These are phyloP conservation scores for Linum usitatissimum DNA, from an alignment of 345 rosid genomes.

Conservation along the genomic window DNA sequence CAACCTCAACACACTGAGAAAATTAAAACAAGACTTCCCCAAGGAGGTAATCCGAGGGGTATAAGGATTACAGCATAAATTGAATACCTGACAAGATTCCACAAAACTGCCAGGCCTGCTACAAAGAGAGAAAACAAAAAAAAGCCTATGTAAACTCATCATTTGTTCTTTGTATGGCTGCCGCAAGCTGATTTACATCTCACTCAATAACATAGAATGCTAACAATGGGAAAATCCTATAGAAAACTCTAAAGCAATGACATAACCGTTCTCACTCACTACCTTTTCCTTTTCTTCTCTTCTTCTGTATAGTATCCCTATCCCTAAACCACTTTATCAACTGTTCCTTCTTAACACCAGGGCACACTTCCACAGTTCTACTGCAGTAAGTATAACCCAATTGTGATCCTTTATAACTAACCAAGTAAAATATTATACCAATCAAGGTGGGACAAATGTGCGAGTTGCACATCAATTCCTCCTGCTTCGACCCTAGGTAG, in stretches of 20 bases:
- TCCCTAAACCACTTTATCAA: slow-evolving; percentile 20
- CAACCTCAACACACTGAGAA: slow-evolving; percentile 19
- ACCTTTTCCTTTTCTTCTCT: neutral
- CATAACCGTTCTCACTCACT: slow-evolving; percentile 27
- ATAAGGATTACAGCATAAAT: slow-evolving; percentile 18
- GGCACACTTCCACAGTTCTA: slow-evolving; percentile 35
- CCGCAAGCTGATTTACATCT: slow-evolving; percentile 69
- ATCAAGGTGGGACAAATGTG: neutral
- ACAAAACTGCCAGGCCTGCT: slow-evolving; percentile 28
- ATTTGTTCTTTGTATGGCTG: slow-evolving; percentile 34
- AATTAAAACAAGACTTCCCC: no score
- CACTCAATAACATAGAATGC: slow-evolving; percentile 38
- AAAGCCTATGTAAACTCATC: slow-evolving; percentile 23
- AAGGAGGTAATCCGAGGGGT: slow-evolving; percentile 8
- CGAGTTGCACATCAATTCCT: neutral
- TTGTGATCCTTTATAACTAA: neutral
- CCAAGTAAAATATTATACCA: neutral
- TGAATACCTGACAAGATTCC: slow-evolving; percentile 35
- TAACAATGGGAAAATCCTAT: slow-evolving; percentile 19
- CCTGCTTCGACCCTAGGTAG: slow-evolving; percentile 29
- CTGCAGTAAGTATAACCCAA: slow-evolving; percentile 16
- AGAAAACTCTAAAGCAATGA: slow-evolving; percentile 40
- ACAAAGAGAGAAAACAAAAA: slow-evolving; percentile 13
- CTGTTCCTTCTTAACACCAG: neutral
- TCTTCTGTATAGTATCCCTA: slow-evolving; percentile 20